Conservation (phyloP, 2,329 filamentous ascomycete species). For the Trichoderma sp. region DNA sequence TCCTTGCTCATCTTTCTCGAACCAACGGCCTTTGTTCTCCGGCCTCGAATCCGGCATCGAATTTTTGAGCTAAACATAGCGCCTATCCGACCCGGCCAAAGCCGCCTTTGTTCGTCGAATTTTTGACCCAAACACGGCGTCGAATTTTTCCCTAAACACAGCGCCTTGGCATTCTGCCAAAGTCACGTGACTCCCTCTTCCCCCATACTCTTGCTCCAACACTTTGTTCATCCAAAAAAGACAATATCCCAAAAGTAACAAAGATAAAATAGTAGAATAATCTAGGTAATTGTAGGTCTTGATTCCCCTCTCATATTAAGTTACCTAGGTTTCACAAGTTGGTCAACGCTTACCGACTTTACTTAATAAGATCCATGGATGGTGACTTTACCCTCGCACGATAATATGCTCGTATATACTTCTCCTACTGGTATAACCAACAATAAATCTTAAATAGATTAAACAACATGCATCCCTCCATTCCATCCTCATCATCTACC, state of each 20-base stretch:
- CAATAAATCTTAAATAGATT: background rate
- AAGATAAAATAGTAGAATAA: background rate
- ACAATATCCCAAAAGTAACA: background rate
- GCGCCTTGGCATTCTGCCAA: too few relatives aligned
- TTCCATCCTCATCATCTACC: background rate
- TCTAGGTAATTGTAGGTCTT: background rate
- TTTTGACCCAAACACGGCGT: background rate
- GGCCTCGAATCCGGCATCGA: background rate
- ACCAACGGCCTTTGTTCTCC: background rate
- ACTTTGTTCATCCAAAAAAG: background rate
- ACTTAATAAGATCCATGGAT: background rate
- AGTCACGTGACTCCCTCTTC: background rate
- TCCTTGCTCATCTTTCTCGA: background rate
- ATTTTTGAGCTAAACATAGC: background rate
- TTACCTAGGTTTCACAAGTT: background rate
- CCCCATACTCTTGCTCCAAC: background rate
- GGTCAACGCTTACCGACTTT: background rate
- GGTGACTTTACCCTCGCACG: background rate
- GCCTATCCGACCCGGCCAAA: too few relatives aligned
- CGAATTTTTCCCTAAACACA: background rate
- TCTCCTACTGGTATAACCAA: background rate
- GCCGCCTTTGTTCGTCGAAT: background rate
- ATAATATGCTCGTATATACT: background rate
- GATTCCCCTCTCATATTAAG: background rate
- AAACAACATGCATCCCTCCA: background rate